Percentiles rank a stretch among this genome's conserved stretches.
phyloP scores from a whole-genome alignment of 306 rosid species.

The Cucumis sativus region Cucumber_9930_V3 NC_026658.2:25259501-25260000 shows the following conservation, averaged over 20 bases:
- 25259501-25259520: too few species aligned
- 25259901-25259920: constrained; percentile 3
- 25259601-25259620: too few species aligned
- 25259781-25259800: background rate
- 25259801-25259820: background rate
- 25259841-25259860: constrained; percentile 27
- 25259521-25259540: too few species aligned
- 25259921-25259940: background rate
- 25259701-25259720: background rate
- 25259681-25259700: background rate
- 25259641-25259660: too few species aligned
- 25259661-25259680: background rate
- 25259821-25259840: constrained; percentile 45
- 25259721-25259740: background rate
- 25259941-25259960: background rate
- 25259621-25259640: too few species aligned
- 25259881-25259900: constrained; percentile 18
- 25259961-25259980: constrained; percentile 6
- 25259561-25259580: too few species aligned
- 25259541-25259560: too few species aligned
- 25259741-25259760: background rate
- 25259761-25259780: background rate
- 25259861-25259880: constrained; percentile 17
- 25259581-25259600: too few species aligned
- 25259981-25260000: constrained; percentile 9